Percentiles rank a stretch among this genome's conserved stretches.
These are phyloP conservation scores for Solanum chacoense DNA, from an alignment of 305 asterid species.

Conservation along the genomic window DNA sequence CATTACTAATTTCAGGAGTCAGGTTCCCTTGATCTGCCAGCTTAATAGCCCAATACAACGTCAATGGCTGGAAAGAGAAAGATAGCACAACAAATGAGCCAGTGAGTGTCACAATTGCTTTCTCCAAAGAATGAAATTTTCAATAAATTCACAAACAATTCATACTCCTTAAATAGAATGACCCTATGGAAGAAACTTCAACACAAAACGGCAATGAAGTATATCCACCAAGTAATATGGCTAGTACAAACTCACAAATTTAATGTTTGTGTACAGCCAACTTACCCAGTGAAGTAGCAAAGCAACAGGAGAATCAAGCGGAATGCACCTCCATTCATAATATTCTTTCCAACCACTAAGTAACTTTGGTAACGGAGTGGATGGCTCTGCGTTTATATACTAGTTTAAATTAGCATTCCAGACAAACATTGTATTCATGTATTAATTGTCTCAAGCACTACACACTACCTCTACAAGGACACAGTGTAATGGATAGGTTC, in stretches of 20 bases:
- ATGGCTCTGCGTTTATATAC: conserved; percentile 36
- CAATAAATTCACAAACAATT: background rate
- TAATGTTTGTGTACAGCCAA: background rate
- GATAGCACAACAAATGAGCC: background rate
- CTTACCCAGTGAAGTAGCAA: conserved; percentile 93
- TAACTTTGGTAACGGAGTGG: conserved; percentile 24
- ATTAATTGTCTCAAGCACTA: background rate
- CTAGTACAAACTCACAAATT: background rate
- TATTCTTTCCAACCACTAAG: conserved; percentile 68
- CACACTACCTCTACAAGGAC: conserved; percentile 76
- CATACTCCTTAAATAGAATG: background rate
- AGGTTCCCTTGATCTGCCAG: conserved; percentile 40
- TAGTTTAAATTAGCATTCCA: background rate
- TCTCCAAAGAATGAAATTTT: background rate
- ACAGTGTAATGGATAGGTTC: conserved; percentile 42
- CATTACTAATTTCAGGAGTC: conserved; percentile 33
- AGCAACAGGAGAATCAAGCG: conserved; percentile 70
- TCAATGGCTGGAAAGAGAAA: conserved; percentile 52
- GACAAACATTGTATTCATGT: background rate
- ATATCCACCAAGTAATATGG: background rate
- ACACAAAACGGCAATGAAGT: background rate
- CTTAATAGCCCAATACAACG: conserved; percentile 53
- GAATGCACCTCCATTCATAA: conserved; percentile 87
- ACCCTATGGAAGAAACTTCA: background rate
- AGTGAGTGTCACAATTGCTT: background rate